phyloP scores from a whole-genome alignment of 2,329 filamentous ascomycete genomes.

The Coniochaeta sp. region DNA sequence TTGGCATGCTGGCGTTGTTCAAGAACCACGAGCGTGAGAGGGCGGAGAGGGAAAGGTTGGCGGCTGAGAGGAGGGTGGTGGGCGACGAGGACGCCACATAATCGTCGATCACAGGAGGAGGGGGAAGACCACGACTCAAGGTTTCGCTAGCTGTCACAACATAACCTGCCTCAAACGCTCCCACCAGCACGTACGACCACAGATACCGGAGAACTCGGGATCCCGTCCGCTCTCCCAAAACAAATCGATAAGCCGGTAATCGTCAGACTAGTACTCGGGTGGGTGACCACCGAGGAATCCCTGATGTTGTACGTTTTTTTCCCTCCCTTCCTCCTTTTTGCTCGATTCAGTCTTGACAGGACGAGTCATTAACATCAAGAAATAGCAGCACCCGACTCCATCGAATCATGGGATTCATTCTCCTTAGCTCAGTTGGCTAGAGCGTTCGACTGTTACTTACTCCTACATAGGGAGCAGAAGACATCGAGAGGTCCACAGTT shows the following conservation, averaged over 20 bases:
- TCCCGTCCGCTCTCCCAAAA: constrained; percentile 4
- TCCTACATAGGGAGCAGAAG: not conserved
- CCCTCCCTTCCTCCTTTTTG: not conserved
- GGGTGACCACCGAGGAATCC: constrained; percentile 3
- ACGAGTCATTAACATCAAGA: not conserved
- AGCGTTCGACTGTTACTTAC: not conserved
- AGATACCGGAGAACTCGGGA: constrained; percentile 3
- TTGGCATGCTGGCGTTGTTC: constrained; percentile 19
- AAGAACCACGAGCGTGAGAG: constrained; percentile 2
- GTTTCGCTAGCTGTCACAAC: not conserved
- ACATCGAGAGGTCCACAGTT: not conserved
- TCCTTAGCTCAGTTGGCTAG: constrained; percentile 2
- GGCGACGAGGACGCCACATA: not conserved
- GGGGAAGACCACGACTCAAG: not conserved
- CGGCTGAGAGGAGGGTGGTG: not conserved
- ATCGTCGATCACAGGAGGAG: not conserved
- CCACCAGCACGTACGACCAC: not conserved
- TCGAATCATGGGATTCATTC: too few relatives aligned
- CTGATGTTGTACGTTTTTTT: constrained; percentile 1
- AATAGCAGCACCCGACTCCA: not conserved
- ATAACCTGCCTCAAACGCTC: not conserved
- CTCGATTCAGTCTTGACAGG: not conserved
- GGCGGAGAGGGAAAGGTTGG: not conserved
- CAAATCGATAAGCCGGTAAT: constrained; percentile 3
- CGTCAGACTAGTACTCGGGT: constrained; percentile 4